These are phyloP conservation scores for Xylariaceae sp. DNA, from an alignment of 2,329 filamentous ascomycete species.

Conservation along the genomic window DNA sequence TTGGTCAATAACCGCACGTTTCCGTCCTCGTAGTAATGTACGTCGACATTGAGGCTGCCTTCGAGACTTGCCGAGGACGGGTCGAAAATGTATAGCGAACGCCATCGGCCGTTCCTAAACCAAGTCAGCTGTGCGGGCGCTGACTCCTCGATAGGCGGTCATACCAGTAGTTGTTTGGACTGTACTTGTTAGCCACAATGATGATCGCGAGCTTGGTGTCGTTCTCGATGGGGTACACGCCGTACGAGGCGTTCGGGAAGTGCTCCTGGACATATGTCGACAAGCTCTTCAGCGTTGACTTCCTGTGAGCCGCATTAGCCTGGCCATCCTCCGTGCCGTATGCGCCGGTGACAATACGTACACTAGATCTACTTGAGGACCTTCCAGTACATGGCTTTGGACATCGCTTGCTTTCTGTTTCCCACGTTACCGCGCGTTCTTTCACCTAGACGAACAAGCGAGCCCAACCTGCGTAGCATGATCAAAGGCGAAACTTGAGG, in stretches of 20 bases:
- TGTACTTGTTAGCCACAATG: conserved; percentile 95
- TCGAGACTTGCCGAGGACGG: conserved; percentile 69
- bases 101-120: conserved; percentile 92
- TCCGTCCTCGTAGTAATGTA: conserved; percentile 99
- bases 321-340: not conserved
- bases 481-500: conserved; percentile 86
- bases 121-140: not conserved
- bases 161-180: conserved; percentile 95
- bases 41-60: conserved; percentile 87
- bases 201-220: conserved; percentile 78
- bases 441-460: not conserved
- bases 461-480: conserved; percentile 71
- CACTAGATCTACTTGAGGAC: conserved; percentile 77
- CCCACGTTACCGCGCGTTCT: conserved; percentile 4
- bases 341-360: conserved; percentile 47
- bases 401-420: conserved; percentile 76
- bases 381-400: conserved; percentile 79
- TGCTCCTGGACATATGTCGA: conserved; percentile 81
- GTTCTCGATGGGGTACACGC: conserved; percentile 78
- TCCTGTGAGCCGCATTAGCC: conserved; percentile 52
- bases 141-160: conserved; percentile 12
- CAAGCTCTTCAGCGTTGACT: conserved; percentile 81
- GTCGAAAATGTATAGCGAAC: conserved; percentile 80
- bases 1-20: conserved; percentile 93
- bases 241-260: conserved; percentile 79